These are phyloP conservation scores for Penicillium crystallinum DNA, from an alignment of 495 filamentous ascomycete species.

Conservation along the genomic window DNA sequence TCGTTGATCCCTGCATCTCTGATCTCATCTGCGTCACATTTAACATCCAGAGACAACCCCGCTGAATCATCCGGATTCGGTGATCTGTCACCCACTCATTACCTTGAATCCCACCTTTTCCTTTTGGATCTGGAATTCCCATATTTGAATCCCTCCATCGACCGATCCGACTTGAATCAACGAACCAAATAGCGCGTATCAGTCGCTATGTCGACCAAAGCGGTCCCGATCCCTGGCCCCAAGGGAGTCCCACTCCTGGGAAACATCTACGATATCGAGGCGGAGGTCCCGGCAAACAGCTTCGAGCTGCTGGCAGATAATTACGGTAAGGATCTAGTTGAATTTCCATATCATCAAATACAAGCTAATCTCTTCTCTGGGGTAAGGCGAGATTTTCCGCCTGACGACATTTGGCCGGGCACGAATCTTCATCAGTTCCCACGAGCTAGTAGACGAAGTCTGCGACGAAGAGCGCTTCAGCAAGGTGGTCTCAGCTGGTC, in stretches of 20 bases:
- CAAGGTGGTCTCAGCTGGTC: constrained; percentile 45
- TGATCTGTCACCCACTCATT: not conserved
- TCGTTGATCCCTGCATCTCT: not conserved
- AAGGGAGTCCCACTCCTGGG: constrained; percentile 62
- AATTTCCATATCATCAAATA: no score
- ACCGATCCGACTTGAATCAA: no score
- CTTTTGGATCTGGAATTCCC: no score
- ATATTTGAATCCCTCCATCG: not conserved
- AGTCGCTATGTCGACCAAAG: constrained; percentile 16
- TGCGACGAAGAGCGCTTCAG: constrained; percentile 64
- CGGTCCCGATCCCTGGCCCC: constrained; percentile 52
- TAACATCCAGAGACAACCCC: no score
- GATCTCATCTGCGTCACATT: not conserved
- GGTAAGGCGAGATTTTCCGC: constrained; percentile 55
- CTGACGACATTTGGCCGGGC: constrained; percentile 24
- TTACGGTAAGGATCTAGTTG: constrained; percentile 44
- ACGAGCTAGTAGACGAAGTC: constrained; percentile 57
- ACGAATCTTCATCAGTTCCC: constrained; percentile 38
- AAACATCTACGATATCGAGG: constrained; percentile 57
- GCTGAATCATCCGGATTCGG: constrained; percentile 3
- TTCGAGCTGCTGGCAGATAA: constrained; percentile 54
- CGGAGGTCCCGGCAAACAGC: constrained; percentile 46
- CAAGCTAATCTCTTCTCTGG: no score
- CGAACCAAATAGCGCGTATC: no score
- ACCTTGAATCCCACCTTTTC: not conserved